Conservation (phyloP, 2,329 filamentous ascomycete genomes). For the Didymella exigua region DNA sequence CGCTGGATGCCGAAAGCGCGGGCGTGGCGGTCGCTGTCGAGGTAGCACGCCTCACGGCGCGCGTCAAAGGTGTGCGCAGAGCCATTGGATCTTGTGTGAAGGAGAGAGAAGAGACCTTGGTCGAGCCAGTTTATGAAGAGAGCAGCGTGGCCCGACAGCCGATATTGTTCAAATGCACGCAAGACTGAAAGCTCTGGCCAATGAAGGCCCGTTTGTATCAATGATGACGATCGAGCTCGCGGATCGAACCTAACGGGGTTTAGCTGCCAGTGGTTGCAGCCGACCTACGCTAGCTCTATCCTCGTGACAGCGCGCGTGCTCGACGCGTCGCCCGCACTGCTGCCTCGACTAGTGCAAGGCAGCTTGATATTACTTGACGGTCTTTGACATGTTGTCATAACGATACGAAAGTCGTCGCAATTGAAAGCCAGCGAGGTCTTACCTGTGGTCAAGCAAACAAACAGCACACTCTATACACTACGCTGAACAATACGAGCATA, state of each 20-base stretch:
- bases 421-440: not conserved
- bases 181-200: conserved; percentile 30
- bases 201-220: conserved; percentile 23
- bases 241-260: conserved; percentile 22
- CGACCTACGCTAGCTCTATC: conserved; percentile 2
- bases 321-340: conserved; percentile 29
- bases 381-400: not conserved
- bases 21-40: conserved; percentile 35
- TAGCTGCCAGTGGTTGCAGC: not conserved
- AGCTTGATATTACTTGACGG: not conserved
- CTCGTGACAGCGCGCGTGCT: conserved; percentile 32
- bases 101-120: conserved; percentile 1
- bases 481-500: not conserved
- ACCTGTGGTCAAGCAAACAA: not conserved
- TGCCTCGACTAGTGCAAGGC: conserved; percentile 26
- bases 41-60: conserved; percentile 42
- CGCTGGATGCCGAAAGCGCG: conserved; percentile 36
- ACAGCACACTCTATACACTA: not conserved
- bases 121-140: conserved; percentile 15
- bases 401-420: not conserved
- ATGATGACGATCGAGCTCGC: conserved; percentile 35
- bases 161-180: conserved; percentile 29
- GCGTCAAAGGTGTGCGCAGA: conserved; percentile 42
- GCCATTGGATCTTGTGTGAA: conserved; percentile 48
- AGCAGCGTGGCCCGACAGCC: conserved; percentile 25